A percentile compares a stretch with the other conserved stretches of the same genome.
Conservation (phyloP, 345 rosid species). For the Ceriops tagal region DNA sequence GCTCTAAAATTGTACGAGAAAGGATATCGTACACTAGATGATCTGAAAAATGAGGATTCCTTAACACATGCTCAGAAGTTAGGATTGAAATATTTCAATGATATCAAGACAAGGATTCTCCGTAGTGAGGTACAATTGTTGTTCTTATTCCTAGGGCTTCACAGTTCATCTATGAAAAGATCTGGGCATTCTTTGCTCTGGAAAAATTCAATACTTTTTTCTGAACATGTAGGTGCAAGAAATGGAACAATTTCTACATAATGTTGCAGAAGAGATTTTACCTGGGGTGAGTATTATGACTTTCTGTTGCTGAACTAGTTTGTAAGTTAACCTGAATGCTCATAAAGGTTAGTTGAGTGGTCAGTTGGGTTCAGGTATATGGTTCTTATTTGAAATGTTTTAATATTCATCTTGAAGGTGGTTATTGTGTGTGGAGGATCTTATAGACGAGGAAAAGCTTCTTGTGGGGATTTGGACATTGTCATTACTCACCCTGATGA, state of each 20-base stretch:
- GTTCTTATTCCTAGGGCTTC: conserved; percentile 17
- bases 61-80: conserved; percentile 73
- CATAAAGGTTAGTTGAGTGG: background rate
- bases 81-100: conserved; percentile 92
- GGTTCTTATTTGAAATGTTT: background rate
- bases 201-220: conserved; percentile 12
- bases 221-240: conserved; percentile 56
- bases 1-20: conserved; percentile 88
- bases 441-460: conserved; percentile 91
- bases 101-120: conserved; percentile 77
- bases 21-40: conserved; percentile 75
- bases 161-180: background rate
- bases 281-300: conserved; percentile 58
- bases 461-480: conserved; percentile 89
- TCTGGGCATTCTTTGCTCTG: conserved; percentile 3
- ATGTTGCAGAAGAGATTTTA: conserved; percentile 61
- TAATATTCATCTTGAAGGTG: conserved; percentile 45
- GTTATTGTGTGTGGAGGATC: conserved; percentile 86
- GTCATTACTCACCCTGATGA: conserved; percentile 88
- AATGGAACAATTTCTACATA: conserved; percentile 76
- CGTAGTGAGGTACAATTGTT: conserved; percentile 63
- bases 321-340: background rate
- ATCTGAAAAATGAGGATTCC: conserved; percentile 69
- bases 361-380: background rate
- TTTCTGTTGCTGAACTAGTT: background rate